Evolutionary conservation across 805 yeast genomes (phyloP).

Genomic region (Vanderwaltozyma yarrowii): DNA sequence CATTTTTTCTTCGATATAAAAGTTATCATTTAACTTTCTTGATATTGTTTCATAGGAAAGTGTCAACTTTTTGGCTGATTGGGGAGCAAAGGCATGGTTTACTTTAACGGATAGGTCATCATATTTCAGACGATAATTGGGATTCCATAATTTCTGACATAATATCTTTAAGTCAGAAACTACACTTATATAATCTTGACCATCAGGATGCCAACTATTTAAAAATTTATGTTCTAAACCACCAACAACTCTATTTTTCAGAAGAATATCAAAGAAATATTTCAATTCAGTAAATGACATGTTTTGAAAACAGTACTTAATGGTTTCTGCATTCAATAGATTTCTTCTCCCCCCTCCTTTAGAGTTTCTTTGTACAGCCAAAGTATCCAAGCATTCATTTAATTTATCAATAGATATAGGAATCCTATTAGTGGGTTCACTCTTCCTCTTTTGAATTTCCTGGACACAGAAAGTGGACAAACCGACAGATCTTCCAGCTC

Average conservation of each 20-base stretch:
- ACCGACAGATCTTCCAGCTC: slow-evolving; percentile 34
- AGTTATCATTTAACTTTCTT: slow-evolving; percentile 35
- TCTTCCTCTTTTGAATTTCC: slow-evolving; percentile 34
- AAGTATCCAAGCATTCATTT: slow-evolving; percentile 36
- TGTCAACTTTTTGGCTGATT: slow-evolving; percentile 50
- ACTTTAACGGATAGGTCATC: slow-evolving; percentile 29
- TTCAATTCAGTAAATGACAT: slow-evolving; percentile 54
- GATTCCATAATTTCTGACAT: slow-evolving; percentile 48
- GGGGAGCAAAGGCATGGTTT: slow-evolving; percentile 55
- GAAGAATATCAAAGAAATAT: slow-evolving; percentile 57
- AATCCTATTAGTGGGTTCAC: slow-evolving; percentile 35
- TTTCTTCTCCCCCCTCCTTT: slow-evolving; percentile 14
- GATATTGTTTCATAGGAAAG: slow-evolving; percentile 42
- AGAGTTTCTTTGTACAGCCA: slow-evolving; percentile 26
- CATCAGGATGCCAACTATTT: slow-evolving; percentile 69
- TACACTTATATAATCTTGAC: slow-evolving; percentile 49
- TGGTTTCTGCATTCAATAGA: slow-evolving; percentile 24
- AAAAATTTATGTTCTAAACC: slow-evolving; percentile 52
- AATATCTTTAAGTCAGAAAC: slow-evolving; percentile 55
- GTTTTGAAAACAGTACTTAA: slow-evolving; percentile 40
- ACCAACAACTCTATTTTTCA: slow-evolving; percentile 51
- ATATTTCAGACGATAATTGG: slow-evolving; percentile 33
- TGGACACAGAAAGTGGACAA: slow-evolving; percentile 42
- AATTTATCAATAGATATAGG: slow-evolving; percentile 39
- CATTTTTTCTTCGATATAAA: slow-evolving; percentile 78